Evolutionary conservation across 2,329 filamentous ascomycete genomes (phyloP).

Genomic region (Fonsecaea pugnacius): DNA sequence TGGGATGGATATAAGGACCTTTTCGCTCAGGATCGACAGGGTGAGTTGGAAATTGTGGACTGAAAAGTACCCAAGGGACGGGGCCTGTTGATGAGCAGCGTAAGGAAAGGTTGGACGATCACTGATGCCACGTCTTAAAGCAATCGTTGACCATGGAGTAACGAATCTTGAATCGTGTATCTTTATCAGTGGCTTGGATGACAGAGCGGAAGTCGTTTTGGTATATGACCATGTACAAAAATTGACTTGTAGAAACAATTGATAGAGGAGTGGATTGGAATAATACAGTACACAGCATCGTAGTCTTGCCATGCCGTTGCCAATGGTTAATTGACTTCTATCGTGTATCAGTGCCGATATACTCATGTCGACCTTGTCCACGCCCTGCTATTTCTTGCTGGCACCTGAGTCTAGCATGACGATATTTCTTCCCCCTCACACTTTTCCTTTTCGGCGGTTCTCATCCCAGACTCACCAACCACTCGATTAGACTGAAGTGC

Average conservation of each 20-base stretch:
- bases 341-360: not conserved
- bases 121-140: not conserved
- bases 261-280: not conserved
- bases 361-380: not conserved
- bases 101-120: not conserved
- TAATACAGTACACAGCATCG: not conserved
- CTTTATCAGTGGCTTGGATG: not conserved
- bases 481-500: too few relatives aligned
- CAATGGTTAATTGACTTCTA: not conserved
- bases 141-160: not conserved
- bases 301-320: not conserved
- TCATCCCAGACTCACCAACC: too few relatives aligned
- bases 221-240: not conserved
- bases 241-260: not conserved
- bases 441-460: too few relatives aligned
- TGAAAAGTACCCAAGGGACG: not conserved
- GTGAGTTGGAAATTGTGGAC: slow-evolving; percentile 49
- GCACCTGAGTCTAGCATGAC: not conserved
- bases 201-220: not conserved
- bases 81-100: not conserved
- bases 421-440: not conserved
- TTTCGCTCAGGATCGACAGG: slow-evolving; percentile 49
- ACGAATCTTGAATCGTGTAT: not conserved
- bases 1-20: slow-evolving; percentile 55
- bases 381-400: not conserved